A percentile compares a stretch with the other conserved stretches of the same genome.
These are phyloP conservation scores for Trichoderma arundinaceum DNA, from an alignment of 2,329 filamentous ascomycete genomes.

Conservation along the genomic window DNA sequence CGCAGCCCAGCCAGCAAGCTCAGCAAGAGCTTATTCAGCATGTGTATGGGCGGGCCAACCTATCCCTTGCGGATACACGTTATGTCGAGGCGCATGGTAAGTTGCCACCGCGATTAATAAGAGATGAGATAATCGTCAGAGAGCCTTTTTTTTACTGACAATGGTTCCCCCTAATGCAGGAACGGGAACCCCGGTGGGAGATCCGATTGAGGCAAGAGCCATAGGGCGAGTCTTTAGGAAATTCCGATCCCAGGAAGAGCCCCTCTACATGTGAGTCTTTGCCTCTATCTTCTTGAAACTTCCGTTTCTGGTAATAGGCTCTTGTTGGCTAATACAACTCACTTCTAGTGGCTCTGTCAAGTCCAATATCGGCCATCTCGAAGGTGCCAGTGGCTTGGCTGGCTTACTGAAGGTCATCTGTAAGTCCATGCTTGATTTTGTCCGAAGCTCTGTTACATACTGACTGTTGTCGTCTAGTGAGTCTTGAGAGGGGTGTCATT, in stretches of 20 bases:
- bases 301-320: too few relatives aligned
- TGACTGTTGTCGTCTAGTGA: not conserved
- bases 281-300: not conserved
- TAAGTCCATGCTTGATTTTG: not conserved
- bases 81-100: slow-evolving; percentile 37
- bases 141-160: slow-evolving; percentile 19
- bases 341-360: slow-evolving; percentile 32
- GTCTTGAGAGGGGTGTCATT: slow-evolving; percentile 25
- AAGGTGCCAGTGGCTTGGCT: slow-evolving; percentile 33
- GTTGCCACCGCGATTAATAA: not conserved
- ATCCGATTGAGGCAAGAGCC: slow-evolving; percentile 30
- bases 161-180: not conserved
- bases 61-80: slow-evolving; percentile 35
- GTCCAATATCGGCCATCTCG: slow-evolving; percentile 35
- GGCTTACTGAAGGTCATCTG: slow-evolving; percentile 29
- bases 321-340: not conserved
- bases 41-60: slow-evolving; percentile 38
- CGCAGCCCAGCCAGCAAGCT: slow-evolving; percentile 44
- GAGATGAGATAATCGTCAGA: too few relatives aligned
- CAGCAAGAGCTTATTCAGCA: slow-evolving; percentile 44
- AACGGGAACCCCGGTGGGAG: slow-evolving; percentile 35
- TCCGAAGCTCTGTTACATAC: not conserved
- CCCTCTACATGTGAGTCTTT: slow-evolving; percentile 40
- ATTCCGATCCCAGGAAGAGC: slow-evolving; percentile 9
- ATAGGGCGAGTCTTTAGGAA: slow-evolving; percentile 30